These are phyloP conservation scores for Ramaria rubella DNA, from an alignment of 768 basidiomycete species.

Conservation along the genomic window DNA sequence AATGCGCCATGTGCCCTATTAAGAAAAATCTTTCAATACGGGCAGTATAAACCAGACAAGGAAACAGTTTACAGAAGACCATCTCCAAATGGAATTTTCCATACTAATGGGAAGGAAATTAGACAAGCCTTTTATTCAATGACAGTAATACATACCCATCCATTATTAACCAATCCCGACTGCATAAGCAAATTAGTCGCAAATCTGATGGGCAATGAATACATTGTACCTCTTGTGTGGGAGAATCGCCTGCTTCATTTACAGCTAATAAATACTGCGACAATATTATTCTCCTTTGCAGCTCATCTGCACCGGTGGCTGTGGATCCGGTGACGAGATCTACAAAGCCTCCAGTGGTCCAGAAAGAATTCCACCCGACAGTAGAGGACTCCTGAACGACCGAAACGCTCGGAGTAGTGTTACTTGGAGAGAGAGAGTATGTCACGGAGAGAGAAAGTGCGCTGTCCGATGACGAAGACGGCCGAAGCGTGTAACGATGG, in stretches of 20 bases:
- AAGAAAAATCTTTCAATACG: too few relatives aligned
- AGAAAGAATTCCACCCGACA: slow-evolving; percentile 40
- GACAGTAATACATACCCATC: slow-evolving; percentile 42
- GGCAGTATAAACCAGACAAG: neutral
- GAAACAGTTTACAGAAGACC: slow-evolving; percentile 37
- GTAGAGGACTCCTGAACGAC: slow-evolving; percentile 31
- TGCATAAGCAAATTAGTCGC: slow-evolving; percentile 17
- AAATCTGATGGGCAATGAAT: neutral
- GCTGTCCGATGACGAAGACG: slow-evolving; percentile 20
- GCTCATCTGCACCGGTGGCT: slow-evolving; percentile 44
- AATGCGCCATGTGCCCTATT: slow-evolving; percentile 43
- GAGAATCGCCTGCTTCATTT: slow-evolving; percentile 50
- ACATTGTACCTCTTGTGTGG: slow-evolving; percentile 49
- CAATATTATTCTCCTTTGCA: slow-evolving; percentile 51
- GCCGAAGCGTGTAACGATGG: slow-evolving; percentile 43
- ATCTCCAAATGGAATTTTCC: slow-evolving; percentile 59
- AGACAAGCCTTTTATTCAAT: slow-evolving; percentile 17
- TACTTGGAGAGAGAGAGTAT: slow-evolving; percentile 22
- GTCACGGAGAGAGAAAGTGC: slow-evolving; percentile 34
- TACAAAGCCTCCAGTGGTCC: slow-evolving; percentile 45
- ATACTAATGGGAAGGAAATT: slow-evolving; percentile 14
- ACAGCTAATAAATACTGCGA: slow-evolving; percentile 52
- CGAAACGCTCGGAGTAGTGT: slow-evolving; percentile 18
- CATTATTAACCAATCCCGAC: slow-evolving; percentile 51
- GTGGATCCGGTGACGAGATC: slow-evolving; percentile 44